Percentiles rank a stretch among this genome's conserved stretches.
These are phyloP conservation scores for Ascochyta koolunga DNA, from an alignment of 2,329 filamentous ascomycete species.

Conservation along the genomic window DNA sequence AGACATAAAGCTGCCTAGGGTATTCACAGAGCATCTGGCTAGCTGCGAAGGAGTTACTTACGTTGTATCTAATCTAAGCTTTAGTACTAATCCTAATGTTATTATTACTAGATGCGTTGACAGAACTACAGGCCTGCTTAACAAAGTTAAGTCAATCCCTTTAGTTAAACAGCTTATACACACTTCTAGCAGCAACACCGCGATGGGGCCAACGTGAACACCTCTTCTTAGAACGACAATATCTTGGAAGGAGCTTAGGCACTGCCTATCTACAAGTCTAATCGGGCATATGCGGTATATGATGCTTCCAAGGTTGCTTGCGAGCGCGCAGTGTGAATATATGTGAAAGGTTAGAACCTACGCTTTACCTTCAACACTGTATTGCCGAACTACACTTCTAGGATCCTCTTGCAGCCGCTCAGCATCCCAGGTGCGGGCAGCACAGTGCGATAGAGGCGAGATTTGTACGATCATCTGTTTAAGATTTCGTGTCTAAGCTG, in stretches of 20 bases:
- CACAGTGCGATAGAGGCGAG: constrained; percentile 16
- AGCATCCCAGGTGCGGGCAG: constrained; percentile 12
- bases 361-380: constrained; percentile 50
- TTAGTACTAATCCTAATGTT: background rate
- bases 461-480: background rate
- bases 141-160: background rate
- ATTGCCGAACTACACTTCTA: constrained; percentile 28
- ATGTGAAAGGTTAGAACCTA: constrained; percentile 48
- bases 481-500: background rate
- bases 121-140: background rate
- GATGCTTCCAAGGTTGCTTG: constrained; percentile 52
- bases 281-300: constrained; percentile 44
- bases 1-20: constrained; percentile 1
- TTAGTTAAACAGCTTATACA: constrained; percentile 5
- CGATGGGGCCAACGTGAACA: constrained; percentile 3
- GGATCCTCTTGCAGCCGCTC: constrained; percentile 31
- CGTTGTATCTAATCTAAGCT: constrained; percentile 2
- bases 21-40: background rate
- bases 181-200: constrained; percentile 8
- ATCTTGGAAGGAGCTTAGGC: constrained; percentile 25
- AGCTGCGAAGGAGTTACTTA: constrained; percentile 1
- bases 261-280: constrained; percentile 34
- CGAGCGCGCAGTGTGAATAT: constrained; percentile 55
- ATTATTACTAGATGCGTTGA: constrained; percentile 5
- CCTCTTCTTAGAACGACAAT: background rate